Base-by-base conservation (phyloP, 2,329 filamentous ascomycete species). In the Phaeosphaeria sp. region DNA sequence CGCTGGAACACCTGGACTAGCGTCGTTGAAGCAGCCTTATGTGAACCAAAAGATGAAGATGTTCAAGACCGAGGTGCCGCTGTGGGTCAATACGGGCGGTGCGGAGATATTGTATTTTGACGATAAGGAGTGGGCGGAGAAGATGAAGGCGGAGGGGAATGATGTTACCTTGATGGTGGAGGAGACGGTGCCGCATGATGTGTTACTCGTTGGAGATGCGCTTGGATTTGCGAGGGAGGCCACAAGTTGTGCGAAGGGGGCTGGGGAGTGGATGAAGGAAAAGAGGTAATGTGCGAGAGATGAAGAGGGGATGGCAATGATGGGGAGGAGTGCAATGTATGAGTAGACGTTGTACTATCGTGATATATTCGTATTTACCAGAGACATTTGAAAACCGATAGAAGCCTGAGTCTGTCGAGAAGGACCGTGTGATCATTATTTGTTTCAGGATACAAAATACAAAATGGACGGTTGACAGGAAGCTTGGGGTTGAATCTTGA, bases 101-200 rank as follows among this genome's bases (percentile, higher is more conserved):
- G 69, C 65, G 0, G 82, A 84, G 67, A 55, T 82, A 2, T 61
- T 84, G 48, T 79, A 69, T 52, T 72, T 74, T 47, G 79, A 83
- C 50, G 72, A 72, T 18, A 66, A 73, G 13, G 69, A 73, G 62
- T 78, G 78, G 65, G 74, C 68, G 22, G 69, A 76, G 53, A 66
- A 72, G 50, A 77, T 82, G 74, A 66, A 64, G 54, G 63, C 64
- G 13, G 65, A 69, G 43, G 81, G 80, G 0, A 83, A 82, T 56
- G 63, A 72, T 42, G 72, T 83, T 1, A 73, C 74, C 51, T 56
- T 81, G 13, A 73, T 80, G 60, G 68, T 80, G 2, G 79, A 80
- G 62, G 62, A 76, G 48, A 58, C 68, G 10, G 79, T 75, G 3
- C 77, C 77, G 20, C 83, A 85, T 64, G 83, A 84, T 67, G 78